Percentiles rank a stretch among this genome's conserved stretches.
Evolutionary conservation across 441 rosid species (phyloP).

Genomic region (Eruca vesicaria): DNA sequence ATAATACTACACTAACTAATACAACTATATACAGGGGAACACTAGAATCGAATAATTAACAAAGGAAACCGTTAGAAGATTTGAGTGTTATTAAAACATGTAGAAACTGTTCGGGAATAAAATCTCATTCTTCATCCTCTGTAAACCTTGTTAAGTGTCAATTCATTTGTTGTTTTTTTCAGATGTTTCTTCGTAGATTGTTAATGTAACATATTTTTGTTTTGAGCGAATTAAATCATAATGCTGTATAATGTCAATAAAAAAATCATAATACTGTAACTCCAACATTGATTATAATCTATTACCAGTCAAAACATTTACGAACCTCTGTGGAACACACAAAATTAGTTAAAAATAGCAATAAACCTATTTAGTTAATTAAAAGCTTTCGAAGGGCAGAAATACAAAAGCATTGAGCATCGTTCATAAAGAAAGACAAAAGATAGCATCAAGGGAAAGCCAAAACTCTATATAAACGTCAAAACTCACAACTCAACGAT

Average conservation of each 20-base stretch:
- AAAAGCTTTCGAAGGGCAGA: constrained; percentile 3
- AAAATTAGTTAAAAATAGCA: constrained; percentile 5
- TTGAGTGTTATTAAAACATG: background rate
- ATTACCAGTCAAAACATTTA: background rate
- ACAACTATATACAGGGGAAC: background rate
- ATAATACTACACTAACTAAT: background rate
- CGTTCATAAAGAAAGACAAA: constrained; percentile 1
- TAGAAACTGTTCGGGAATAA: background rate
- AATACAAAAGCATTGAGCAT: constrained; percentile 25
- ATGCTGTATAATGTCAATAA: no score
- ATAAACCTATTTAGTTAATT: background rate
- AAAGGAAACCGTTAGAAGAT: background rate
- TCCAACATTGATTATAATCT: background rate
- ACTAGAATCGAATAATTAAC: background rate
- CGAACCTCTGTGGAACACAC: background rate
- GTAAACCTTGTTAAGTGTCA: background rate
- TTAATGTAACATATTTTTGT: background rate
- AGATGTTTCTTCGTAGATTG: background rate
- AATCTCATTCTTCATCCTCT: background rate
- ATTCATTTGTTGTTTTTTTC: background rate
- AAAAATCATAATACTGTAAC: background rate
- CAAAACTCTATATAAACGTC: constrained; percentile 18
- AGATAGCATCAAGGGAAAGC: background rate
- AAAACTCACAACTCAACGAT: background rate
- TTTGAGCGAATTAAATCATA: background rate